Conservation (phyloP, 2,329 filamentous ascomycete genomes). For the Aspergillus sp. region DNA sequence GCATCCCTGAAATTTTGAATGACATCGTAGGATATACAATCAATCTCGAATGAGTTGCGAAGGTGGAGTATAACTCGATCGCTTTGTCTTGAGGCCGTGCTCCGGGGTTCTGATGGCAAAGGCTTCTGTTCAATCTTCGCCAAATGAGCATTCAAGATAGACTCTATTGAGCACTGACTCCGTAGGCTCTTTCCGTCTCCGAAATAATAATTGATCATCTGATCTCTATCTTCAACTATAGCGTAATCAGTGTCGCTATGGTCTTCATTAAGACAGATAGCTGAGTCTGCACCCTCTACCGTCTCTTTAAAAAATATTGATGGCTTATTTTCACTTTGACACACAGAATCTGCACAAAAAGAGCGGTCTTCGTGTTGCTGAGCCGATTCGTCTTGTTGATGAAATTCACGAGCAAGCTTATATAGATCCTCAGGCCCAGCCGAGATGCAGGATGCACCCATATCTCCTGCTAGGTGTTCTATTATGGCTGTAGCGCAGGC, state of each 20-base stretch:
- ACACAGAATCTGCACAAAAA: not conserved
- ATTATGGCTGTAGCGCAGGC: not conserved
- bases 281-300: not conserved
- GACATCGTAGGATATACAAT: not conserved
- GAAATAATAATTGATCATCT: not conserved
- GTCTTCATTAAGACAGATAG: not conserved
- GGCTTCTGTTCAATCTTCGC: not conserved
- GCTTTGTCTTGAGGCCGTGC: not conserved
- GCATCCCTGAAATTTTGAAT: not conserved
- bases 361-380: not conserved
- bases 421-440: not conserved
- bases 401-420: not conserved
- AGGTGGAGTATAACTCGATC: not conserved
- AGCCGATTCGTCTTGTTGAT: not conserved
- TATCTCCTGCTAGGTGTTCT: not conserved
- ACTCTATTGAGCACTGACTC: not conserved
- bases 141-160: not conserved
- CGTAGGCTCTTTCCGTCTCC: not conserved
- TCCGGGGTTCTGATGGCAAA: not conserved
- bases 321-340: not conserved
- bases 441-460: not conserved
- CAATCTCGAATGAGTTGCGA: not conserved
- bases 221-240: not conserved
- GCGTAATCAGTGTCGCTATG: not conserved
- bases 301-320: not conserved